A percentile compares a stretch with the other conserved stretches of the same genome.
Conservation (phyloP, 257 asterid species). For the Primulina tabacum region DNA sequence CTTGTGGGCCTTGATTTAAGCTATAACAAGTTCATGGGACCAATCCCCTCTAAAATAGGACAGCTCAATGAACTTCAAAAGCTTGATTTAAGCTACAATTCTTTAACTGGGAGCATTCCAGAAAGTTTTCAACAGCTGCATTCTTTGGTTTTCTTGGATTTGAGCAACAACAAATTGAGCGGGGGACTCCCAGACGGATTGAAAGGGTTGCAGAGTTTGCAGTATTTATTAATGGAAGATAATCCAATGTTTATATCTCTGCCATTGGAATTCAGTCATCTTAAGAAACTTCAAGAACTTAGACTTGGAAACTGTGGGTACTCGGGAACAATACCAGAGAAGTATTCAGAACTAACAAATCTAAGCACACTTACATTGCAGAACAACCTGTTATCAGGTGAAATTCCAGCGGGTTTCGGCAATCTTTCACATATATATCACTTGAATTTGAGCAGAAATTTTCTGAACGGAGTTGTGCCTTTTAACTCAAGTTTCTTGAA, state of each 20-base stretch:
- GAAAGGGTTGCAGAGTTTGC: constrained; percentile 39
- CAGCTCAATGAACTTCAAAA: constrained; percentile 54
- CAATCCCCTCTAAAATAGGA: constrained; percentile 51
- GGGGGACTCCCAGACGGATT: constrained; percentile 54
- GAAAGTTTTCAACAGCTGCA: constrained; percentile 36
- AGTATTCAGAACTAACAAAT: constrained; percentile 49
- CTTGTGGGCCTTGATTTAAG: constrained; percentile 72
- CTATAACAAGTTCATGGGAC: constrained; percentile 51
- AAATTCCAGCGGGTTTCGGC: constrained; percentile 55
- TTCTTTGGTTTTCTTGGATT: constrained; percentile 61
- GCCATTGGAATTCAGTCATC: constrained; percentile 50
- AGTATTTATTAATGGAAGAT: constrained; percentile 75
- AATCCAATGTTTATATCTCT: constrained; percentile 61
- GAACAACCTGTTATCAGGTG: constrained; percentile 59
- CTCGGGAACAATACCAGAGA: constrained; percentile 61
- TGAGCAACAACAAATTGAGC: constrained; percentile 54
- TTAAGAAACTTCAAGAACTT: constrained; percentile 68
- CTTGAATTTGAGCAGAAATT: constrained; percentile 76
- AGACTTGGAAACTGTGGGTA: constrained; percentile 73
- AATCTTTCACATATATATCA: constrained; percentile 59
- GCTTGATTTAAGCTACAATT: constrained; percentile 76
- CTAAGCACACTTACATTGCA: constrained; percentile 66
- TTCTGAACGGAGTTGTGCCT: constrained; percentile 63
- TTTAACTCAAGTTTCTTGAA: constrained; percentile 63
- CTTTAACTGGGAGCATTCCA: constrained; percentile 59